These are phyloP conservation scores for Pleodorina starrii DNA, from an alignment of 139 green algal species.

Conservation along the genomic window DNA sequence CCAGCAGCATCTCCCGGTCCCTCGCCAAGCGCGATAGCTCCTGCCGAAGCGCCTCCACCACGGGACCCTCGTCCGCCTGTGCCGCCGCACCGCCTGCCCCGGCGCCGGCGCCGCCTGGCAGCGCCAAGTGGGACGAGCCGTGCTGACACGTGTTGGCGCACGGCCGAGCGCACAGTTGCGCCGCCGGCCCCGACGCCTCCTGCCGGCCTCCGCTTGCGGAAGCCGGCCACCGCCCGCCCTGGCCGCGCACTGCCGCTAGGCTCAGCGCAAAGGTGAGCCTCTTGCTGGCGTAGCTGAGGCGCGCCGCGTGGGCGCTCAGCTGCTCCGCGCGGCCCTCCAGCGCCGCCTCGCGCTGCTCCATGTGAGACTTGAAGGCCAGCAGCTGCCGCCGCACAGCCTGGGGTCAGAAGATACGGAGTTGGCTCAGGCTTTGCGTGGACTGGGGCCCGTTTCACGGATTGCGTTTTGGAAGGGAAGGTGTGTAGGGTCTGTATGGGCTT, in stretches of 20 bases:
- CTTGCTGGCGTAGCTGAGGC: background rate
- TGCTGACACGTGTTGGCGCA: too few species aligned
- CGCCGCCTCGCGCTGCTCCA: background rate
- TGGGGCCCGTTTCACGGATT: too few species aligned
- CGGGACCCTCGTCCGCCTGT: background rate
- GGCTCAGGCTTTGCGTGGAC: too few species aligned
- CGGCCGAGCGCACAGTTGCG: too few species aligned
- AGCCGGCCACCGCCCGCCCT: too few species aligned
- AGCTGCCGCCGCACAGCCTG: conserved; percentile 40
- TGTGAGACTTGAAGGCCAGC: background rate
- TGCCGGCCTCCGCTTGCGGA: too few species aligned
- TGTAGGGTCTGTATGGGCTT: too few species aligned
- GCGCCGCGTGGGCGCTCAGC: background rate
- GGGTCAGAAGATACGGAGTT: background rate
- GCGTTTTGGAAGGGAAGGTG: too few species aligned
- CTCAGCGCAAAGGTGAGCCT: conserved; percentile 14
- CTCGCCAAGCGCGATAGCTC: conserved; percentile 2
- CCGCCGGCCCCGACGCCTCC: too few species aligned
- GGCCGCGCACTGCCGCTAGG: background rate
- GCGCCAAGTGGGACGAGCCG: conserved; percentile 7
- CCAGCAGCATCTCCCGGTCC: conserved; percentile 41
- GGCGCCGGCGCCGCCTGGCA: background rate
- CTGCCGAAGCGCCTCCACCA: conserved; percentile 41
- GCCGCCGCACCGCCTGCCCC: background rate
- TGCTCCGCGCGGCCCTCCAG: conserved; percentile 20